A percentile compares a stretch with the other conserved stretches of the same genome.
These are phyloP conservation scores for Phytophthora tubulina DNA, from an alignment of 352 stramenopile species.

Conservation along the genomic window DNA sequence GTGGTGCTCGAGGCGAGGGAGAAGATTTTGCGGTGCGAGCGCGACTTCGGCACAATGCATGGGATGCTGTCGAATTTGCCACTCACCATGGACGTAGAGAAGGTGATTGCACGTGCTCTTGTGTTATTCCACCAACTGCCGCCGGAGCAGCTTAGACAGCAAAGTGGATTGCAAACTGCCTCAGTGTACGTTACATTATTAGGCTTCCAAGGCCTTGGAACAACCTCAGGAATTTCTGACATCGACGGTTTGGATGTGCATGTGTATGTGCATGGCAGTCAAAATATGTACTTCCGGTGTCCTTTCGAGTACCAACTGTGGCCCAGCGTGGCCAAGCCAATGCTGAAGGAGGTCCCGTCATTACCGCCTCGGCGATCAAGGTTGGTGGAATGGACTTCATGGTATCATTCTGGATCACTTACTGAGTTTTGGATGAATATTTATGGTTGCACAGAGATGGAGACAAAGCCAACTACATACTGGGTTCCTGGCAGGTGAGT, in stretches of 20 bases:
- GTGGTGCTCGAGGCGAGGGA: constrained; percentile 63
- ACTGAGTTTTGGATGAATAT: background rate
- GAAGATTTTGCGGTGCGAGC: constrained; percentile 74
- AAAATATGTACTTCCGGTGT: constrained; percentile 47
- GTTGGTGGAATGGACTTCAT: constrained; percentile 17
- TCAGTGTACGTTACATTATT: constrained; percentile 36
- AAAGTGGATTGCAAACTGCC: constrained; percentile 27
- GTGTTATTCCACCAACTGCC: constrained; percentile 70
- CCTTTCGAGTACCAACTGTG: constrained; percentile 50
- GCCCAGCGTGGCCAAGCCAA: constrained; percentile 36
- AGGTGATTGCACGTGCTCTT: constrained; percentile 60
- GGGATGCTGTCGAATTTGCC: constrained; percentile 77
- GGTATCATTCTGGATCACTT: constrained; percentile 1
- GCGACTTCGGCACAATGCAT: constrained; percentile 84
- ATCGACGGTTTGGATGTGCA: background rate
- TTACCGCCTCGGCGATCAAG: constrained; percentile 39
- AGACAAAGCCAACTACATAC: constrained; percentile 15
- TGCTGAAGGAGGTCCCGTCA: constrained; percentile 36
- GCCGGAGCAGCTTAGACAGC: constrained; percentile 46
- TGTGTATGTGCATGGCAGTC: constrained; percentile 14
- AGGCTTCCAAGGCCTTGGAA: background rate
- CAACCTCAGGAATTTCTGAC: background rate
- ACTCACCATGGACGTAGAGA: constrained; percentile 78
- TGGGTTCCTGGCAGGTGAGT: constrained; percentile 42
- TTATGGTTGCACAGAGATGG: constrained; percentile 16